Conservation (phyloP, 2,329 filamentous ascomycete genomes). For the Fusarium aywerte region DNA sequence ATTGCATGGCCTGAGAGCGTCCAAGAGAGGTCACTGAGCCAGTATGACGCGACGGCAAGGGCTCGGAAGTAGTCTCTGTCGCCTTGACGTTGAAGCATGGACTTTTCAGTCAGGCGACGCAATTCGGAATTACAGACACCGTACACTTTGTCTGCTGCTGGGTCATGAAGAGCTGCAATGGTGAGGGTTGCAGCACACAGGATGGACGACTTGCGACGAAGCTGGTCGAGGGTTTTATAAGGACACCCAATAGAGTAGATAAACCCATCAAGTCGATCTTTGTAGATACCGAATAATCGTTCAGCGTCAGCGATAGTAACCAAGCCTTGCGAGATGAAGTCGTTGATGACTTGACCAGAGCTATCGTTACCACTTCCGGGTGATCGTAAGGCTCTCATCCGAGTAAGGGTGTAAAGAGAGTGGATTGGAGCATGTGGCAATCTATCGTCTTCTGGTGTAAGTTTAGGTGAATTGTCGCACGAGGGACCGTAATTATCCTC, state of each 20-base stretch:
- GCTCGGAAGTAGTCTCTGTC: constrained; percentile 65
- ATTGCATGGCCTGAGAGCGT: constrained; percentile 67
- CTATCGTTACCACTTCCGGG: constrained; percentile 45
- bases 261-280: constrained; percentile 61
- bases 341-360: constrained; percentile 40
- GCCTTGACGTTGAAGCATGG: constrained; percentile 51
- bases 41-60: constrained; percentile 70
- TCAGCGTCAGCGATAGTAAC: constrained; percentile 60
- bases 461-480: constrained; percentile 45
- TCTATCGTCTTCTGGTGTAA: constrained; percentile 49
- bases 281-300: constrained; percentile 62
- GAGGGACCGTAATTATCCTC: constrained; percentile 41
- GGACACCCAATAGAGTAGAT: constrained; percentile 64
- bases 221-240: constrained; percentile 60
- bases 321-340: constrained; percentile 54
- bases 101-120: constrained; percentile 62
- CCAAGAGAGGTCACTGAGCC: constrained; percentile 69
- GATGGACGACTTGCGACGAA: constrained; percentile 65
- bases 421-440: constrained; percentile 54
- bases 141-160: constrained; percentile 62
- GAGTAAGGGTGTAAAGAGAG: constrained; percentile 53
- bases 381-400: constrained; percentile 51
- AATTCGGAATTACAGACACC: constrained; percentile 61
- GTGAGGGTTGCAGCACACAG: constrained; percentile 66
- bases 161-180: constrained; percentile 68